Evolutionary conservation across 257 asterid genomes (phyloP).

Genomic region (Fraxinus anomala): DNA sequence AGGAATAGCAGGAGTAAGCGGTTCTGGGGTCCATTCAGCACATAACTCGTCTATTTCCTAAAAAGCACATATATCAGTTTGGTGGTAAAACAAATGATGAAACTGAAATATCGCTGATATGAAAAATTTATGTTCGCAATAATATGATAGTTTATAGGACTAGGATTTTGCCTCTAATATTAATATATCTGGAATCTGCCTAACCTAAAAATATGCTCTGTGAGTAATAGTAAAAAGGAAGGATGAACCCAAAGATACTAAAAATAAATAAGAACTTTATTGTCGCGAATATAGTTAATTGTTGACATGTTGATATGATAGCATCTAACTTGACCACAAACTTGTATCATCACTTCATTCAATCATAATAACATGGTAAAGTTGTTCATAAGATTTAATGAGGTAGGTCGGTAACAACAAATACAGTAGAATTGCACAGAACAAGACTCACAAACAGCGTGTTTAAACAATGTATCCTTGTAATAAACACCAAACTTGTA

Average conservation of each 20-base stretch:
- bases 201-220: background rate
- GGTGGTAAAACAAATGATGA: conserved; percentile 10
- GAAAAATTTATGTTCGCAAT: conserved; percentile 7
- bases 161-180: background rate
- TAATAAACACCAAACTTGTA: background rate
- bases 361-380: background rate
- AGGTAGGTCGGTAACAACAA: background rate
- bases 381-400: background rate
- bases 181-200: background rate
- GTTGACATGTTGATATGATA: background rate
- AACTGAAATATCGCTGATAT: conserved; percentile 14
- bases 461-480: background rate
- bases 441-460: background rate
- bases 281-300: background rate
- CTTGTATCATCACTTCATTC: background rate
- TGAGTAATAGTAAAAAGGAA: background rate
- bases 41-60: conserved; percentile 97
- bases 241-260: background rate
- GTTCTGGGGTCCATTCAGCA: conserved; percentile 93
- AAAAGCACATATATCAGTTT: conserved; percentile 33
- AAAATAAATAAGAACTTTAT: background rate
- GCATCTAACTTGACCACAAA: background rate
- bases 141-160: background rate
- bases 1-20: conserved; percentile 71
- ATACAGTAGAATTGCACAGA: background rate